A percentile compares a stretch with the other conserved stretches of the same genome.
Evolutionary conservation across 1,139 yeast genomes (phyloP).

Genomic region (Saccharomyces pastorianus): DNA sequence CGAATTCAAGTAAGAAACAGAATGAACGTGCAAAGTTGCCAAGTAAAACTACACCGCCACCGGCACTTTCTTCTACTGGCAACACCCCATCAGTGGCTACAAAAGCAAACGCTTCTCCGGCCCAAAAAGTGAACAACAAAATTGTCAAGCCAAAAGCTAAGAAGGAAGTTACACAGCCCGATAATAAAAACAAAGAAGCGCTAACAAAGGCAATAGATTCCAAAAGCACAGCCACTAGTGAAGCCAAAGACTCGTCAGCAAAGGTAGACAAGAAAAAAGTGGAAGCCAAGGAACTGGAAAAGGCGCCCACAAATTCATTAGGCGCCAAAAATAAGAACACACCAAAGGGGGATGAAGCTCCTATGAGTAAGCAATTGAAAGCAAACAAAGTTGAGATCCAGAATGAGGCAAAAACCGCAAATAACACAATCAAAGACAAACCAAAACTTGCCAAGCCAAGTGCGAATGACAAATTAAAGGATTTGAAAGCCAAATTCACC

Average conservation of each 20-base stretch:
- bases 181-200: not conserved
- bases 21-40: not conserved
- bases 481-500: slow-evolving; percentile 9
- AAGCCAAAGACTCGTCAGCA: not conserved
- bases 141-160: not conserved
- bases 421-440: not conserved
- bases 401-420: not conserved
- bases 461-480: slow-evolving; percentile 9
- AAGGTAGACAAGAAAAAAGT: not conserved
- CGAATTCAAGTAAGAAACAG: not conserved
- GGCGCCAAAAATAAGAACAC: not conserved
- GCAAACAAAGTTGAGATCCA: not conserved
- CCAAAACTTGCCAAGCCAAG: not conserved
- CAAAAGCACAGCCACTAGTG: not conserved
- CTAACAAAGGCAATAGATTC: not conserved
- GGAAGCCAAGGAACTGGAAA: not conserved
- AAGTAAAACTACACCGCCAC: not conserved
- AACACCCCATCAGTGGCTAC: not conserved
- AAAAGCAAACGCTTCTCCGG: not conserved
- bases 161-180: not conserved
- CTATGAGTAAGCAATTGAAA: not conserved
- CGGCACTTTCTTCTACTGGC: not conserved
- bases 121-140: not conserved
- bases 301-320: not conserved
- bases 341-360: slow-evolving; percentile 2